A percentile compares a stretch with the other conserved stretches of the same genome.
Evolutionary conservation across 129 eudicot genomes (phyloP).

Genomic region (Lactuca sativa): DNA sequence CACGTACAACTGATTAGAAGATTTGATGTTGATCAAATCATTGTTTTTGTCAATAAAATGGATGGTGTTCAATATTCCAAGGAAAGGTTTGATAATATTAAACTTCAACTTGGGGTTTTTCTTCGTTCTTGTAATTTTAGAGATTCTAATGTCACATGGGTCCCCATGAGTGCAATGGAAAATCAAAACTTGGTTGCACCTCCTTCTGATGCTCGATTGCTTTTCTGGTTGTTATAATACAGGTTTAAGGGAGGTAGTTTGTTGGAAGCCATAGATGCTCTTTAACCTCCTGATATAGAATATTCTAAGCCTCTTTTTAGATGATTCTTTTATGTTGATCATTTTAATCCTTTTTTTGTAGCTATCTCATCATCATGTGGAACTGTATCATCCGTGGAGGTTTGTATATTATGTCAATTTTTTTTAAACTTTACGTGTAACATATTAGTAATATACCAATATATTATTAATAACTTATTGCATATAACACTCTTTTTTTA

Average conservation of each 20-base stretch:
- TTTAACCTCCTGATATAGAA: constrained; percentile 77
- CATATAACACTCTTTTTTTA: too few species aligned
- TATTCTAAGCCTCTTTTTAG: constrained; percentile 67
- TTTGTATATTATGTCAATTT: too few species aligned
- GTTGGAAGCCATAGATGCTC: constrained; percentile 78
- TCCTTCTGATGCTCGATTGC: constrained; percentile 60
- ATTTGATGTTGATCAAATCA: constrained; percentile 90
- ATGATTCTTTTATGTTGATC: too few species aligned
- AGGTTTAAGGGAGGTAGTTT: constrained; percentile 83
- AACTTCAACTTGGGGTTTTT: constrained; percentile 71
- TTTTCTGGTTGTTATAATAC: constrained; percentile 59
- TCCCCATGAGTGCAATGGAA: constrained; percentile 95
- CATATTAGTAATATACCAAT: too few species aligned
- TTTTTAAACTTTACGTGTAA: too few species aligned
- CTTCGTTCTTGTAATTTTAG: constrained; percentile 83
- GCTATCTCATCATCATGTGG: too few species aligned
- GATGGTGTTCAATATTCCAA: constrained; percentile 74
- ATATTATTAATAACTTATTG: too few species aligned
- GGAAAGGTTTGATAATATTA: constrained; percentile 76
- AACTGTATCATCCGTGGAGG: too few species aligned
- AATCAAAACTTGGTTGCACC: constrained; percentile 78
- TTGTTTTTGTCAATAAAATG: constrained; percentile 86
- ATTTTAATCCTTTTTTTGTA: too few species aligned
- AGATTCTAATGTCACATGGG: constrained; percentile 71
- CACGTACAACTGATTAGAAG: constrained; percentile 97